Evolutionary conservation across 1,284 basidiomycete genomes (phyloP), one percentile per base, ranked within the genome.

Genomic region (Pseudomicrostroma phylloplanum): DNA sequence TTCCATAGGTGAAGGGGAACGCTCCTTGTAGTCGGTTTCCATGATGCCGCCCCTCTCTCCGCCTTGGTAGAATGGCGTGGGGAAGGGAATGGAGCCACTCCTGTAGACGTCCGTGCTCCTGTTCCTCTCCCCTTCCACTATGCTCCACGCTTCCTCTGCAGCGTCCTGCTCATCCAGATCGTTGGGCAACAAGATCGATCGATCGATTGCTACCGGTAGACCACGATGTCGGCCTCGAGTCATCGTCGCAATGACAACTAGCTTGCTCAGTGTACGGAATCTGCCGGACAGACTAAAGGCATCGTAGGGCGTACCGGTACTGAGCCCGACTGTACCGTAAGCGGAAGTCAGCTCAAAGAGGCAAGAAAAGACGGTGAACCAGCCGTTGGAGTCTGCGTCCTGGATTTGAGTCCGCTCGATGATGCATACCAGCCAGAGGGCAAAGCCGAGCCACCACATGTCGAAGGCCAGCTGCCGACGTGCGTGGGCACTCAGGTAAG

Each of bases 141-240:
- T 26, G 51, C 51, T 54, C 51, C 51, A 54, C 21, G 51, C 51
- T 17, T 54, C 51, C 6, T 17, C 21, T 7, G 25, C 51, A 13
- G 51, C 58, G 55, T 77, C 73, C 61, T 78, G 73, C 25, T 62
- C 58, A 51, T 74, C 72, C 40, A 73, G 57, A 39, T 81, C 79
- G 1, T 66, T 59, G 0, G 80, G 80, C 6, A 81, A 66, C 55
- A 81, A 60, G 7, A 81, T 72, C 0, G 91, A 90, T 30, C 91
- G 87, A 80, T 94, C 90, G 63, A 96, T 92, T 17, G 91, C 91
- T 40, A 80, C 78, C 0, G 81, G 82, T 1, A 89, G 76, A 3
- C 91, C 91, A 55, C 94, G 86, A 80, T 97, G 93, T 12, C 92
- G 85, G 8, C 93, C 93, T 66, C 93, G 87, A 60, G 97, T 83